Base-by-base conservation (phyloP, 2,329 filamentous ascomycete species). In the Aspergillus caelatus region DNA sequence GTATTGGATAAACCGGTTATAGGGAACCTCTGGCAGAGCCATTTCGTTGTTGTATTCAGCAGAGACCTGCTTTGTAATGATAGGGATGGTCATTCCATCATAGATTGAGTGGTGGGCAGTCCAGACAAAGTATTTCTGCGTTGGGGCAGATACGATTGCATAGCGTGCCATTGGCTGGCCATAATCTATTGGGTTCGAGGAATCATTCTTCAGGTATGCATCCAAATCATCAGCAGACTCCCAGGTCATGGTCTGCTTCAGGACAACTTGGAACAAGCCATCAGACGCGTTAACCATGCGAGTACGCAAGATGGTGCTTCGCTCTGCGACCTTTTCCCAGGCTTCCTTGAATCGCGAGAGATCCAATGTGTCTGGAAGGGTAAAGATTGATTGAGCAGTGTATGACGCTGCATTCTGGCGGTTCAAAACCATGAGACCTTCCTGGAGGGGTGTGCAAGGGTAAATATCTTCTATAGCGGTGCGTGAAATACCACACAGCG, bases 71-170 rank as follows among this genome's bases (percentile, higher is more conserved):
- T 50, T 50, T 16, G 26, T n/a, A 2, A 50, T 14, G 23, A 50
- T 50, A 19, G 71, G 69, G 43, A 71, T 60, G 10, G 69, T 71
- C 74, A 72, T 74, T 9, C 79, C 81, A 67, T 83, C 81, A 61
- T 82, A 82, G 5, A 82, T 67, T 6, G 78, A 79, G 61, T 82
- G 80, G 63, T 83, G 81, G 62, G 78, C 75, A 0, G 79, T 80
- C 65, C 77, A 78, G 14, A 81, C 72, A 23, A 82, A 74, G 61
- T 78, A 71, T 12, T 63, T 39, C 30, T 62, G 62, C 19, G 61
- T 59, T 19, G 53, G 26, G 6, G 46, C 21, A 50, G 46, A 50
- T 16, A 50, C 48, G 9, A 65, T 48, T 9, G 46, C 63, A 30
- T 58, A 58, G 23, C 71, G 65, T 26, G 60, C 58, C 52, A 61